Evolutionary conservation across 2,329 filamentous ascomycete genomes (phyloP), one percentile per base, ranked within the genome.

Genomic region (Verticillium longisporum): DNA sequence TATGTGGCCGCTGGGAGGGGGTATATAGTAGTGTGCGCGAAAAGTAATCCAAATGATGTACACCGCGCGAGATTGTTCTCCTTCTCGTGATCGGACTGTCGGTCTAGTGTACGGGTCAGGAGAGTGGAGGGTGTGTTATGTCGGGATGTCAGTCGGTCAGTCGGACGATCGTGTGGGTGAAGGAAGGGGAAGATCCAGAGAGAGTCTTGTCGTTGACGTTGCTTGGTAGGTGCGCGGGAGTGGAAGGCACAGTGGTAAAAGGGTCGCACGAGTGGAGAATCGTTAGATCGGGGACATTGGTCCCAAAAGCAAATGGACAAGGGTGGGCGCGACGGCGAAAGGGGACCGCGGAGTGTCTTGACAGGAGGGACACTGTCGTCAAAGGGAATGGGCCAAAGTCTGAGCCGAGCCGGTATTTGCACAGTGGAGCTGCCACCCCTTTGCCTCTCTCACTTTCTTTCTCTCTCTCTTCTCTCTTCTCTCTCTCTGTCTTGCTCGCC

Each of bases 211-310:
- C 32, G 55, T 56, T 21, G 55, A 56, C 55, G 32, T 53, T 53
- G 45, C 45, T 53, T 53, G 45, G 45, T 53, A 53, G 45, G 45
- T 53, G 45, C 45, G 18, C 45, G 45, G 45, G 45, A 53, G 45
- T 53, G 45, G 45, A 53, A 53, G 45, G 55, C 32, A 56, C 32
- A 15, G 54, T 55, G 18, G 55, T 56, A 56, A 56, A 56, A 56
- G 55, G 55, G 55, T 36, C 55, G 55, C 55, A 36, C 55, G n/a
- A 15, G 55, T 56, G 55, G 55, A 56, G 55, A 56, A 56, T 56
- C 55, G 33, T 36, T 56, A 56, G 55, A 56, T 56, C 55, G 55
- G 34, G 55, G 55, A 36, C 54, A 53, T 53, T 53, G 45, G 45
- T 18, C 38, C 45, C 45, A 53, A 53, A 18, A 26, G 45, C 45